phyloP scores from a whole-genome alignment of 192 early-diverging fungal genomes.

The Glomus cerebriforme region DNA sequence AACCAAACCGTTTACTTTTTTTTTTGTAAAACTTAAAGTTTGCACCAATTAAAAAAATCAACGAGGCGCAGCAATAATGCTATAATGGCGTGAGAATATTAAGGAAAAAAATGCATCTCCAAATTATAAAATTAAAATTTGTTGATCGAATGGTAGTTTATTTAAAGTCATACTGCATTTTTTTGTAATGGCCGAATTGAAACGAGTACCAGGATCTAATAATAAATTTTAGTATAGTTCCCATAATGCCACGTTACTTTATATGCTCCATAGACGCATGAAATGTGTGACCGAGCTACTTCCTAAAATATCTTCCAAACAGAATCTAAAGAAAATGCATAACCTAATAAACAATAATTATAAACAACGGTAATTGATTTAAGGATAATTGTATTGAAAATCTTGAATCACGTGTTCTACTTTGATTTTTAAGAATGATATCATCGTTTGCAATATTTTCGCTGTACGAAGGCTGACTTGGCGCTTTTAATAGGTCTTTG shows the following conservation, averaged over 20 bases:
- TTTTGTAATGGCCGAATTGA: background rate
- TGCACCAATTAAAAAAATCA: background rate
- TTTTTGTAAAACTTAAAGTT: background rate
- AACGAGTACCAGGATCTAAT: background rate
- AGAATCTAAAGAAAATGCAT: background rate
- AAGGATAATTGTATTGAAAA: background rate
- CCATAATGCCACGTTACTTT: background rate
- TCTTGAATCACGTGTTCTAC: background rate
- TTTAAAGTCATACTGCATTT: background rate
- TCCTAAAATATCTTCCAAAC: background rate
- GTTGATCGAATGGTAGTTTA: background rate
- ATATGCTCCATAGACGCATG: background rate
- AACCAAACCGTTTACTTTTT: background rate
- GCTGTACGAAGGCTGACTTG: background rate
- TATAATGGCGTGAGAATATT: background rate
- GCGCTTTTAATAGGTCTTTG: background rate
- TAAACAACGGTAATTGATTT: too few species aligned
- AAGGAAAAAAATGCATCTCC: background rate
- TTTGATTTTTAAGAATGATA: background rate
- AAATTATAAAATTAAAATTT: background rate
- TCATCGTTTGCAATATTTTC: background rate
- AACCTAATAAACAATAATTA: background rate
- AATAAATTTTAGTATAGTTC: background rate
- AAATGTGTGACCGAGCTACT: background rate
- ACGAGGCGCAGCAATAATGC: background rate